Base-by-base conservation (phyloP, 108 stramenopile species). In the Nitzschia palea region DNA sequence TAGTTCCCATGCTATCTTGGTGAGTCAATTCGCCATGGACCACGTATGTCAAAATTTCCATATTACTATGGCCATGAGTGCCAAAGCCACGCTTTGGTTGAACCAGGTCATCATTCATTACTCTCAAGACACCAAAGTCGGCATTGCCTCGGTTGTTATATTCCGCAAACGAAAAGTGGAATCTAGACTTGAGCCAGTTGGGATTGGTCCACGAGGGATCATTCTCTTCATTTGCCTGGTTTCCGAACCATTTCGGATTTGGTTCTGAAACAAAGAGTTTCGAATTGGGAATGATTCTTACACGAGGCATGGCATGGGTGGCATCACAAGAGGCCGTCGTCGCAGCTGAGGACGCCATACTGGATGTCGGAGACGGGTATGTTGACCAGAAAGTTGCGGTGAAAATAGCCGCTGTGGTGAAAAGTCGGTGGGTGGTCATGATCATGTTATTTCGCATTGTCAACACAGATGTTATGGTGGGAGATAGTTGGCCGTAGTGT, bases 81-180 rank as follows among this genome's bases (percentile, higher is more conserved):
- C 89, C 94, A 69, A 92, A 92, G 0, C 94, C 90, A 33, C 84
- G 69, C 9, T 62, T 40, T 4, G 91, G 89, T 62, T 90, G 87
- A 27, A 95, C 91, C 40, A 93, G 66, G 54, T 90, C 92, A 65
- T 93, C 89, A 50, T 93, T 93, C 81, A 93, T 84, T 33, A 91
- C 90, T 9, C 94, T 72, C 34, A 95, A 23, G 1, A 74, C 68
- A 12, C 94, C 94, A 84, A 90, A 95, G 53, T 83, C 57, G 15
- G 62, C 48, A 60, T 90, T 89, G 36, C 36, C 29, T 9, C 32
- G 50, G 44, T 84, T 88, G 62, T 52, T 52, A 55, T 95, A 91
- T 52, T 91, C 93, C 10, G 93, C 93, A 67, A 95, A 95, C 14
- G 72, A 74, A 58, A 91, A 95, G 65, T 95, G 93, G 54, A 95